phyloP scores from a whole-genome alignment of 495 filamentous ascomycete species.

The Trichoderma gamsii region DNA sequence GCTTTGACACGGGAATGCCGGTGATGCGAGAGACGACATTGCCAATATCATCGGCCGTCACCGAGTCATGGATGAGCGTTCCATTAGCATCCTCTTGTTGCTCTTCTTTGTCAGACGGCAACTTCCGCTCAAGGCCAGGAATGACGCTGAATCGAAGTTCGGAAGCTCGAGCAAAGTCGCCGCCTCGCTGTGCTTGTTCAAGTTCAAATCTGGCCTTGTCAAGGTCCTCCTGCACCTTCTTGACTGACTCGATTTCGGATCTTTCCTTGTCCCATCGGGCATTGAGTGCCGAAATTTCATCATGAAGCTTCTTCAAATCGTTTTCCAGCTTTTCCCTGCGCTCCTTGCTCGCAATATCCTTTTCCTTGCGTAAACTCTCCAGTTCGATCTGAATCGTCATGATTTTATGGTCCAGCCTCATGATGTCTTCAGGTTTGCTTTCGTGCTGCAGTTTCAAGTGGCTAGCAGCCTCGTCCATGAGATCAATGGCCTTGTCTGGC shows the following conservation, averaged over 20 bases:
- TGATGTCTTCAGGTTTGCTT: constrained; percentile 90
- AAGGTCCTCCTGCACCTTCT: constrained; percentile 75
- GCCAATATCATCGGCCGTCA: constrained; percentile 89
- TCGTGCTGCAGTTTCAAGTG: constrained; percentile 89
- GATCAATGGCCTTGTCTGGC: constrained; percentile 93
- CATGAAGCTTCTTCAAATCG: constrained; percentile 66
- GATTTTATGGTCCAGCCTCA: constrained; percentile 84
- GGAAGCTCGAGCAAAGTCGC: constrained; percentile 84
- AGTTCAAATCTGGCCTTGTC: constrained; percentile 80
- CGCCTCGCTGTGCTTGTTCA: constrained; percentile 79
- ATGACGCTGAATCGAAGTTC: constrained; percentile 84
- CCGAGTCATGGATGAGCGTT: constrained; percentile 81
- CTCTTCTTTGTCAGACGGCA: constrained; percentile 67
- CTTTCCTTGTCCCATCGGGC: constrained; percentile 88
- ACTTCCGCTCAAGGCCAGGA: constrained; percentile 66
- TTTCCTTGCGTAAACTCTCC: constrained; percentile 92
- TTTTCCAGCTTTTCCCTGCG: constrained; percentile 78
- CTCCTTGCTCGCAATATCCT: constrained; percentile 78
- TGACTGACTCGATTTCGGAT: constrained; percentile 74
- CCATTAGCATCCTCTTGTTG: constrained; percentile 39
- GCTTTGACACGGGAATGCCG: constrained; percentile 83
- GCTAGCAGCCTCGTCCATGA: constrained; percentile 94
- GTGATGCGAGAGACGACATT: constrained; percentile 85
- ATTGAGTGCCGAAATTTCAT: constrained; percentile 59
- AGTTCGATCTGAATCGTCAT: constrained; percentile 97